phyloP scores from a whole-genome alignment of 371 early-diverging fungal genomes.

The Thermomucor indicae-seudaticae region DNA sequence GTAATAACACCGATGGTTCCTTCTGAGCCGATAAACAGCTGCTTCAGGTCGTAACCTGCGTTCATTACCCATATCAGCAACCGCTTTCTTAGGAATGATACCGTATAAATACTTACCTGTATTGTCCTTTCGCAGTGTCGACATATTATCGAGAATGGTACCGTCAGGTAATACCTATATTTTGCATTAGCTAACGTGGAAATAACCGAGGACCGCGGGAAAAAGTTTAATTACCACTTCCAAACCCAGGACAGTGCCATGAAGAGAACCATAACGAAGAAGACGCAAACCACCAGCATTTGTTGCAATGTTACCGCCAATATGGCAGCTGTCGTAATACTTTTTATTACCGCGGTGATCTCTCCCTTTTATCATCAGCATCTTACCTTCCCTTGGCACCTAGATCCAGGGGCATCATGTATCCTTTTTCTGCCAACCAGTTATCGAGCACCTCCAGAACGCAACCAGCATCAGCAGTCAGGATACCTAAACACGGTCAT shows the following conservation, averaged over 20 bases:
- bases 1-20: slow-evolving; percentile 92
- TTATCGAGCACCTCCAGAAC: slow-evolving; percentile 87
- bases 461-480: slow-evolving; percentile 90
- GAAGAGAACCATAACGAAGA: slow-evolving; percentile 91
- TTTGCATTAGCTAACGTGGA: neutral
- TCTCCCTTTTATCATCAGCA: neutral
- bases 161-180: slow-evolving; percentile 79
- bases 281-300: slow-evolving; percentile 96
- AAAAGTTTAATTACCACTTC: slow-evolving; percentile 56
- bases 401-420: slow-evolving; percentile 93
- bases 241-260: slow-evolving; percentile 90
- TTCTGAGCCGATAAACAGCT: slow-evolving; percentile 92
- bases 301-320: slow-evolving; percentile 98
- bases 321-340: slow-evolving; percentile 64
- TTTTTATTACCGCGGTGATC: neutral
- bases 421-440: slow-evolving; percentile 81
- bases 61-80: neutral
- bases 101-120: slow-evolving; percentile 31
- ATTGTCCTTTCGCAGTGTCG: slow-evolving; percentile 78
- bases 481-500: slow-evolving; percentile 60
- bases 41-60: slow-evolving; percentile 85
- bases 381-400: slow-evolving; percentile 82
- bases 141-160: slow-evolving; percentile 74
- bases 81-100: neutral
- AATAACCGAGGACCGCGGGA: neutral